phyloP scores from a whole-genome alignment of 352 stramenopile species.

The Globisporangium cylindrosporum region DNA sequence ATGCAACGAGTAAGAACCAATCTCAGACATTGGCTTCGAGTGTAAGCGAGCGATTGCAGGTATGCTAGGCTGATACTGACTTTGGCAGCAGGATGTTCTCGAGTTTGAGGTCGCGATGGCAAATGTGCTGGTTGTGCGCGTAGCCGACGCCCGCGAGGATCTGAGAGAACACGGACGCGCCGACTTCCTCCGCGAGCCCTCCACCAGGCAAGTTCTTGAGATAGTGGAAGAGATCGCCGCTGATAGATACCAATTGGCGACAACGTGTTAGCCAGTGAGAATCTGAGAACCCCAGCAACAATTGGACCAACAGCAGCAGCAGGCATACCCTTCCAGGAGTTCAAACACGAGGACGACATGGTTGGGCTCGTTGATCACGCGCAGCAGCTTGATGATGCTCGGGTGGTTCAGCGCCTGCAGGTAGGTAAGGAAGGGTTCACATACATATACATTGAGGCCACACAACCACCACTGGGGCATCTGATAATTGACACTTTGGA shows the following conservation, averaged over 20 bases:
- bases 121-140: conserved; percentile 89
- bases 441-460: too few relatives aligned
- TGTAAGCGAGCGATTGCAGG: neutral
- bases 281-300: too few relatives aligned
- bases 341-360: conserved; percentile 88
- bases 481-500: too few relatives aligned
- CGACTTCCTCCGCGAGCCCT: conserved; percentile 61
- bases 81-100: conserved; percentile 86
- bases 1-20: neutral
- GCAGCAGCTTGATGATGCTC: conserved; percentile 86
- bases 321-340: conserved; percentile 67
- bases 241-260: conserved; percentile 12
- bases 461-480: too few relatives aligned
- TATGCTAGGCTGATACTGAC: conserved; percentile 23
- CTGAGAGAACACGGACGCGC: conserved; percentile 63
- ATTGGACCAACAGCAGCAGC: too few relatives aligned
- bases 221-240: conserved; percentile 84
- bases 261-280: neutral
- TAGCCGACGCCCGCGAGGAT: conserved; percentile 80
- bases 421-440: neutral
- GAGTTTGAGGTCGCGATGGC: conserved; percentile 85
- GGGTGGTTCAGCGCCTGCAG: conserved; percentile 74
- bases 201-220: conserved; percentile 54
- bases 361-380: conserved; percentile 83
- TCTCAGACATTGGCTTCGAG: neutral